phyloP scores from a whole-genome alignment of 2,329 filamentous ascomycete genomes.

The Graphilbum sp. region DNA sequence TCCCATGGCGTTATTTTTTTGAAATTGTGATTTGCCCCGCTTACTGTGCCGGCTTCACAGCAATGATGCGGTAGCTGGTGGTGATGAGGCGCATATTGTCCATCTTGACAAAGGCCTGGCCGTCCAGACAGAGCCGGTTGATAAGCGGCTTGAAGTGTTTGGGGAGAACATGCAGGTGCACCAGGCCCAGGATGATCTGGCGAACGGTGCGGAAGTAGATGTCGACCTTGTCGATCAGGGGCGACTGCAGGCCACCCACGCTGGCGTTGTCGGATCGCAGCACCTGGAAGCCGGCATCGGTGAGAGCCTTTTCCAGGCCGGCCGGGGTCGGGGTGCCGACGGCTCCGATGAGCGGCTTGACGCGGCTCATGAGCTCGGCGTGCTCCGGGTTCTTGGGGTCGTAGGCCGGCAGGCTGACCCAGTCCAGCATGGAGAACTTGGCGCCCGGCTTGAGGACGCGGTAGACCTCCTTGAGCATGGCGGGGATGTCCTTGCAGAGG shows the following conservation, averaged over 20 bases:
- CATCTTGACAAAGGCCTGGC: conserved; percentile 38
- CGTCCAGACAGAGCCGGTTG: conserved; percentile 34
- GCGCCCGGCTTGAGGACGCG: conserved; percentile 33
- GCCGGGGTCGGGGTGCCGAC: conserved; percentile 35
- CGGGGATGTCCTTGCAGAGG: conserved; percentile 30
- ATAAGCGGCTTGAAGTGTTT: conserved; percentile 35
- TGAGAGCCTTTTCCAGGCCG: conserved; percentile 27
- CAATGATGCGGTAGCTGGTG: conserved; percentile 36
- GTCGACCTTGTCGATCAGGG: conserved; percentile 36
- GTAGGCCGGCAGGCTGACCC: conserved; percentile 34
- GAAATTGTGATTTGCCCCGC: too few species aligned
- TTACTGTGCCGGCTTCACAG: conserved; percentile 22
- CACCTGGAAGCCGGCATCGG: conserved; percentile 29
- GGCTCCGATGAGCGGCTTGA: conserved; percentile 37
- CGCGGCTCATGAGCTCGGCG: conserved; percentile 32
- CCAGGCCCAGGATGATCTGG: conserved; percentile 29
- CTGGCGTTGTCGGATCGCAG: conserved; percentile 33
- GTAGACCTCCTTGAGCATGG: conserved; percentile 30
- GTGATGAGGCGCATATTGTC: conserved; percentile 33
- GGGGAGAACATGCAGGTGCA: conserved; percentile 29
- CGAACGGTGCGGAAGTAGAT: conserved; percentile 35
- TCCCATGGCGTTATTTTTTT: too few species aligned
- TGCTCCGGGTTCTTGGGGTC: conserved; percentile 29
- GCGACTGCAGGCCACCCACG: conserved; percentile 31
- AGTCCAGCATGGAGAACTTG: conserved; percentile 32